Evolutionary conservation across 208 protist species (phyloP).

Genomic region (Acanthamoeba castellanii): DNA sequence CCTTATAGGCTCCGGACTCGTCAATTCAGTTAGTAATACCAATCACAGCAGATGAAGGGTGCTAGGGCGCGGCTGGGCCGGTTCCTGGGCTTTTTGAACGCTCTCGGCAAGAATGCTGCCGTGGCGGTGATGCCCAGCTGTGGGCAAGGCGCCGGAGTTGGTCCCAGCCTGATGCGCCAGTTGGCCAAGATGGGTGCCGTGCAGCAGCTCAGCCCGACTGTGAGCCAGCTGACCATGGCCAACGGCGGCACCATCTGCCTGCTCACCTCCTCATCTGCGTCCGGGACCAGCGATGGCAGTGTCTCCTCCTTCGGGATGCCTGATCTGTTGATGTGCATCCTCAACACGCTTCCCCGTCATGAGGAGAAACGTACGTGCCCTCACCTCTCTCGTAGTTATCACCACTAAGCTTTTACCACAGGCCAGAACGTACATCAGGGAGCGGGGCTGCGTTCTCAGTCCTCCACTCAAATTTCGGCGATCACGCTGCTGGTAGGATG

Average conservation of each 20-base stretch:
- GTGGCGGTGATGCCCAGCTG: background rate
- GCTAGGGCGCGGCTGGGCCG: background rate
- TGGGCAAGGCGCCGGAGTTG: too few species aligned
- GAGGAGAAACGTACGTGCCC: background rate
- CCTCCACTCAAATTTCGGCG: too few species aligned
- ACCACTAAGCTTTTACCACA: too few species aligned
- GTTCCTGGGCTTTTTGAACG: background rate
- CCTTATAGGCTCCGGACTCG: too few species aligned
- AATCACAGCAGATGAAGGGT: too few species aligned
- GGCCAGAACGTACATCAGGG: too few species aligned
- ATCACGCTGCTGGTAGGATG: too few species aligned
- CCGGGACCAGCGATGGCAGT: background rate
- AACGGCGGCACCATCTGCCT: background rate
- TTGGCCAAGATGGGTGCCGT: too few species aligned
- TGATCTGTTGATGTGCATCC: background rate
- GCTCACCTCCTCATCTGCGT: background rate
- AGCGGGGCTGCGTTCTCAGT: too few species aligned
- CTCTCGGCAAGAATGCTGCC: background rate
- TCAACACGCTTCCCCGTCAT: background rate
- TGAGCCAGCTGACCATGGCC: background rate
- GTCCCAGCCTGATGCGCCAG: too few species aligned
- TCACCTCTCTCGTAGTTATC: too few species aligned
- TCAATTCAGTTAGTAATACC: too few species aligned
- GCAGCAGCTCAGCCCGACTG: background rate
- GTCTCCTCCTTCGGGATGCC: background rate